Percentiles rank a stretch among this genome's conserved stretches.
Conservation (phyloP, 345 rosid species). For the Aegle marmelos region DNA sequence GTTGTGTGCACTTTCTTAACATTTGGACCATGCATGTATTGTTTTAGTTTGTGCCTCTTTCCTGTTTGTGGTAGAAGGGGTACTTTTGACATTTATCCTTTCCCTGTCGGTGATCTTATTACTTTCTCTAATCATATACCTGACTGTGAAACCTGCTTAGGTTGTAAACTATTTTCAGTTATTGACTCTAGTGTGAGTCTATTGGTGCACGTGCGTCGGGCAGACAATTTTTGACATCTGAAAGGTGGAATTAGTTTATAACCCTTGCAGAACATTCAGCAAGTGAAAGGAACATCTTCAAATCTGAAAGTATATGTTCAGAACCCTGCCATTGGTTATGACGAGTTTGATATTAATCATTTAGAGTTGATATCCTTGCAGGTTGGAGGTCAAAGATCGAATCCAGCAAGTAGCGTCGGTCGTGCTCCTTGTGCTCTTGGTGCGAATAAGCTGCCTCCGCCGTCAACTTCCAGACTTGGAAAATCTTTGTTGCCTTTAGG, state of each 20-base stretch:
- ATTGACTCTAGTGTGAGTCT: constrained; percentile 1
- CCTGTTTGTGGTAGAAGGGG: neutral
- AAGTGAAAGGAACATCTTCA: constrained; percentile 44
- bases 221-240: constrained; percentile 14
- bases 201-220: neutral
- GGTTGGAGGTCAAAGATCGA: constrained; percentile 54
- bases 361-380: constrained; percentile 41
- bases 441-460: constrained; percentile 38
- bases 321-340: constrained; percentile 40
- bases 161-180: constrained; percentile 8
- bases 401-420: constrained; percentile 35
- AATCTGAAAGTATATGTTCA: constrained; percentile 41
- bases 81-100: neutral
- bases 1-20: neutral
- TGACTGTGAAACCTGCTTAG: constrained; percentile 9
- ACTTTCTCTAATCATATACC: neutral
- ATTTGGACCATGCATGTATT: neutral
- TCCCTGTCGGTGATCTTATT: constrained; percentile 2
- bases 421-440: constrained; percentile 48
- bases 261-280: constrained; percentile 41
- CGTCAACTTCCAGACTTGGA: constrained; percentile 42
- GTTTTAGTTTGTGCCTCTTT: neutral
- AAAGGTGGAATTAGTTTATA: constrained; percentile 11
- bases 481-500: constrained; percentile 39
- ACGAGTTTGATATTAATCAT: constrained; percentile 52